phyloP scores from a whole-genome alignment of 441 rosid species.

The Aquilaria agallochum region DNA sequence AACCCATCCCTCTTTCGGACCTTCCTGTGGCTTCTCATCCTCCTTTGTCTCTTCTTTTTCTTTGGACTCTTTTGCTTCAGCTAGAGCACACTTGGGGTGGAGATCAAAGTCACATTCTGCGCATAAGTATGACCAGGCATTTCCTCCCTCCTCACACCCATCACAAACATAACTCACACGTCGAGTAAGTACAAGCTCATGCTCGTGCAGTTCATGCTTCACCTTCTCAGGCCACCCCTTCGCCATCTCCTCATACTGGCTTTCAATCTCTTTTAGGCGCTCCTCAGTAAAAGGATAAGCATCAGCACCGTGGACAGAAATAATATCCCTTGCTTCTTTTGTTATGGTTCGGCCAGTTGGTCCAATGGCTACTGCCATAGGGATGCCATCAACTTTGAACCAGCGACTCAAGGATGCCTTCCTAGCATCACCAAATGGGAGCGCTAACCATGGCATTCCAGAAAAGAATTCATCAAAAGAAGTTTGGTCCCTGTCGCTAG shows the following conservation, averaged over 20 bases:
- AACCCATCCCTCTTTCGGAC: conserved; percentile 44
- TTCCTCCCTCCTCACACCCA: conserved; percentile 38
- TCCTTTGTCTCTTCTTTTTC: conserved; percentile 12
- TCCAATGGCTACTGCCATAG: conserved; percentile 58
- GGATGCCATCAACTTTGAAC: conserved; percentile 68
- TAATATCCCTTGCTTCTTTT: conserved; percentile 48
- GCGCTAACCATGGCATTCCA: conserved; percentile 80
- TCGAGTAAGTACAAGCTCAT: conserved; percentile 48
- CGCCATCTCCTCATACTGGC: conserved; percentile 36
- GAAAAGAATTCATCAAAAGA: conserved; percentile 57
- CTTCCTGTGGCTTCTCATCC: conserved; percentile 17
- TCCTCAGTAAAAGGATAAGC: conserved; percentile 77
- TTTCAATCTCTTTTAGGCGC: conserved; percentile 45
- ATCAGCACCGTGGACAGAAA: conserved; percentile 47
- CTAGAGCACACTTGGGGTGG: conserved; percentile 59
- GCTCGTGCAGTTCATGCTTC: conserved; percentile 55
- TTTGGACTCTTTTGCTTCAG: conserved; percentile 21
- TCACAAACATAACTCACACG: conserved; percentile 32
- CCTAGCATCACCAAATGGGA: conserved; percentile 69
- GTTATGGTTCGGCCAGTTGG: conserved; percentile 59
- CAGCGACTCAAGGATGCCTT: conserved; percentile 43
- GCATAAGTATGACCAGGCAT: conserved; percentile 51
- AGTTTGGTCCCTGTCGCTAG: conserved; percentile 58
- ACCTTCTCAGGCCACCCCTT: conserved; percentile 72
- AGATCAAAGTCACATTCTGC: conserved; percentile 67